Evolutionary conservation across 106 monocot genomes (phyloP).

Genomic region (Dactylorhiza incarnata): DNA sequence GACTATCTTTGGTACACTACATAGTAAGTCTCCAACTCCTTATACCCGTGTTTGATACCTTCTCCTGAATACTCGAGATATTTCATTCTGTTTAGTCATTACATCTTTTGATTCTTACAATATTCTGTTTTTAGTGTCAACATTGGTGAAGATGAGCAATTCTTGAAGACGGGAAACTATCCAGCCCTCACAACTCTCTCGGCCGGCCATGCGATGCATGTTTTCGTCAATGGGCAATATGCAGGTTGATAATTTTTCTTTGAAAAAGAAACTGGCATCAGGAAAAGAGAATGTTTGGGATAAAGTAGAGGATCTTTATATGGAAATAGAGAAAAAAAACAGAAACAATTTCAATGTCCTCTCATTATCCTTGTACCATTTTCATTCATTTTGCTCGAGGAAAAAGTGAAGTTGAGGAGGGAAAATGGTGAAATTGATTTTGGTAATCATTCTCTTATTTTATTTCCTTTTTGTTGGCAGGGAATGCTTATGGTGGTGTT

Average conservation of each 20-base stretch:
- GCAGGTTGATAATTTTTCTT: slow-evolving; percentile 21
- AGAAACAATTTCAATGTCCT: too few relatives aligned
- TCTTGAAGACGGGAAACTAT: slow-evolving; percentile 38
- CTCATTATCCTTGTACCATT: too few relatives aligned
- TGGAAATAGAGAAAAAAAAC: too few relatives aligned
- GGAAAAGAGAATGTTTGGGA: too few relatives aligned
- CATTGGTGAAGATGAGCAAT: slow-evolving; percentile 48
- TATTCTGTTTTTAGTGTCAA: slow-evolving; percentile 36
- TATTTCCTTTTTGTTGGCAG: slow-evolving; percentile 18
- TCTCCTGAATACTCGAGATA: not conserved
- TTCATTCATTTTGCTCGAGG: not conserved
- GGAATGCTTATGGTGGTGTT: slow-evolving; percentile 69
- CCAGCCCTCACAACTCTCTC: slow-evolving; percentile 47
- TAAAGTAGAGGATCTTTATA: too few relatives aligned
- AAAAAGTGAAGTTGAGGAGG: not conserved
- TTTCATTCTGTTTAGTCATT: not conserved
- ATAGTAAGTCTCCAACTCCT: slow-evolving; percentile 45
- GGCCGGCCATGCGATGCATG: slow-evolving; percentile 67
- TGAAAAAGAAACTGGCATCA: too few relatives aligned
- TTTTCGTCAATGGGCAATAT: slow-evolving; percentile 57
- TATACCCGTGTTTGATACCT: not conserved
- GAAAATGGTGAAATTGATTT: not conserved
- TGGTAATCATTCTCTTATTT: not conserved
- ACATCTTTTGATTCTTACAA: not conserved
- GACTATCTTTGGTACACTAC: slow-evolving; percentile 98